These are phyloP conservation scores for Zymoseptoria ardabiliae DNA, from an alignment of 2,329 filamentous ascomycete genomes.

Conservation along the genomic window DNA sequence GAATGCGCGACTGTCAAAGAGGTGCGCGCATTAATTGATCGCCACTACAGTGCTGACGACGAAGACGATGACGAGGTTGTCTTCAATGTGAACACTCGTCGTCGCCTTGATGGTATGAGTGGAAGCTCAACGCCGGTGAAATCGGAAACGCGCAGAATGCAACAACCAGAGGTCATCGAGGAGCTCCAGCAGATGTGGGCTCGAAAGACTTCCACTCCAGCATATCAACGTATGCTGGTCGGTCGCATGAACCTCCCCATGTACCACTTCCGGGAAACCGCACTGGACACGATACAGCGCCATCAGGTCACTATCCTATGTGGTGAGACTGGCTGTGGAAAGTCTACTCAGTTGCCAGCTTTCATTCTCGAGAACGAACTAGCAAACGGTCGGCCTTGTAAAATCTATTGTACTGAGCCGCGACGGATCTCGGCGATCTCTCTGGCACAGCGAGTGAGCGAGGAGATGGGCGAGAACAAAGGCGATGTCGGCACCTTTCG, in stretches of 20 bases:
- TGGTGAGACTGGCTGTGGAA: slow-evolving; percentile 93
- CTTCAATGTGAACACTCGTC: slow-evolving; percentile 65
- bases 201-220: slow-evolving; percentile 41
- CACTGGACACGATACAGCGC: slow-evolving; percentile 66
- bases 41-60: slow-evolving; percentile 42
- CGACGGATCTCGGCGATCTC: slow-evolving; percentile 94
- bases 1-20: slow-evolving; percentile 64
- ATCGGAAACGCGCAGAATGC: slow-evolving; percentile 12
- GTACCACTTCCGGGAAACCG: slow-evolving; percentile 72
- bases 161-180: slow-evolving; percentile 25
- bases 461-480: slow-evolving; percentile 81
- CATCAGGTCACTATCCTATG: slow-evolving; percentile 89
- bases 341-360: slow-evolving; percentile 94
- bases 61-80: slow-evolving; percentile 51
- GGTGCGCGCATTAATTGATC: slow-evolving; percentile 61
- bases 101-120: slow-evolving; percentile 30
- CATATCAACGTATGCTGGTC: slow-evolving; percentile 72
- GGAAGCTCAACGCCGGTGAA: slow-evolving; percentile 27
- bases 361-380: slow-evolving; percentile 89
- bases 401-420: slow-evolving; percentile 92
- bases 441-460: slow-evolving; percentile 82
- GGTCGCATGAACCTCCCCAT: slow-evolving; percentile 79
- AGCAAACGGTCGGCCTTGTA: slow-evolving; percentile 70
- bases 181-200: slow-evolving; percentile 45
- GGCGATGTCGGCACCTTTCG: slow-evolving; percentile 72